These are phyloP conservation scores for Anastatica hierochuntica DNA, from an alignment of 345 rosid species.

Conservation along the genomic window DNA sequence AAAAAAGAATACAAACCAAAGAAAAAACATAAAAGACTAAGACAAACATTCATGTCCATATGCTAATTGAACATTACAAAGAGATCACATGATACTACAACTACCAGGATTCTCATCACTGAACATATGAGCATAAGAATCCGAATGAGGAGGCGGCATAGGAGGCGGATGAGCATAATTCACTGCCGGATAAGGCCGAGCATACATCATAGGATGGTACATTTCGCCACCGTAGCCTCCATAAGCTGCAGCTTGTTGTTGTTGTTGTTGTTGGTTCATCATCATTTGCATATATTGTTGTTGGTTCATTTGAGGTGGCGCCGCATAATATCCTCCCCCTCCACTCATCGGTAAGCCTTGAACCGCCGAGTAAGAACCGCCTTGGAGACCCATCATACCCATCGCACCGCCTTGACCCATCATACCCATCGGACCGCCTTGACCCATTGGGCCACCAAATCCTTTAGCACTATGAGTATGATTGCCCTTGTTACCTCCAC, in stretches of 20 bases:
- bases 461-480: slow-evolving; percentile 15
- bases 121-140: slow-evolving; percentile 57
- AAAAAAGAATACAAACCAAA: no score
- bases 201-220: slow-evolving; percentile 83
- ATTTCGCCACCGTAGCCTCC: slow-evolving; percentile 62
- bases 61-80: slow-evolving; percentile 8
- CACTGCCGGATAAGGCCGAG: slow-evolving; percentile 43
- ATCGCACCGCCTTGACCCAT: slow-evolving; percentile 20
- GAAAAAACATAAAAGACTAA: no score
- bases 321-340: slow-evolving; percentile 30
- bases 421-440: slow-evolving; percentile 25
- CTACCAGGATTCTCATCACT: slow-evolving; percentile 86
- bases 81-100: slow-evolving; percentile 77
- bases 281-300: slow-evolving; percentile 48
- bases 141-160: slow-evolving; percentile 39
- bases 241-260: slow-evolving; percentile 32
- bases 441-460: slow-evolving; percentile 28
- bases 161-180: slow-evolving; percentile 54
- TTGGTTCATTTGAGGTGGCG: slow-evolving; percentile 29
- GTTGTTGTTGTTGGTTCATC: slow-evolving; percentile 25
- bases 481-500: slow-evolving; percentile 23
- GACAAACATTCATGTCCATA: slow-evolving; percentile 20
- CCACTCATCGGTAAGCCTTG: slow-evolving; percentile 71
- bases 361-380: slow-evolving; percentile 45
- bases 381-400: slow-evolving; percentile 28